Percentiles rank a stretch among this genome's conserved stretches.
Evolutionary conservation across 163 green algal species (phyloP).

Genomic region (Chlorella variabilis): DNA sequence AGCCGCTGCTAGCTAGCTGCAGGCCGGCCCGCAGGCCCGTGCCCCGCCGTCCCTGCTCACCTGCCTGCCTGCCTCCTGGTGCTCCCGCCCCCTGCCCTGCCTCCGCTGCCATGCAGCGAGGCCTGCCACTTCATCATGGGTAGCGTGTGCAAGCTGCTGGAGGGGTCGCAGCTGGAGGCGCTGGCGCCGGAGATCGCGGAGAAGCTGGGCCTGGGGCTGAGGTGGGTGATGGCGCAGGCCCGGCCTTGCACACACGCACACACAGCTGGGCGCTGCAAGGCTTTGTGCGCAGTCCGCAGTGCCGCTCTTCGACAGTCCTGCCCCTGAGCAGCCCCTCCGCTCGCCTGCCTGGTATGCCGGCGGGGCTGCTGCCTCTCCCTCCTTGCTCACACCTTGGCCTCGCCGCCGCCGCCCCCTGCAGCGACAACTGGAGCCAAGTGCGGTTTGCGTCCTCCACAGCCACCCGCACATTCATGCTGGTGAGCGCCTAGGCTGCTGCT

Average conservation of each 20-base stretch:
- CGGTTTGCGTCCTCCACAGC: slow-evolving; percentile 79
- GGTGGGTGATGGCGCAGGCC: neutral
- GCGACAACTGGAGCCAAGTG: slow-evolving; percentile 94
- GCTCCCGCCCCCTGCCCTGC: neutral
- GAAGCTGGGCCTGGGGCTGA: slow-evolving; percentile 68
- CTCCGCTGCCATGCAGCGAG: slow-evolving; percentile 6
- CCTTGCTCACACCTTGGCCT: neutral
- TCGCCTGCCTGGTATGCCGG: too few relatives aligned
- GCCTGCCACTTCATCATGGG: slow-evolving; percentile 61
- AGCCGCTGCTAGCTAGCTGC: too few relatives aligned
- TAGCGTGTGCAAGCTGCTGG: slow-evolving; percentile 61
- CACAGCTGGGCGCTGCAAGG: too few relatives aligned
- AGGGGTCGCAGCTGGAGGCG: slow-evolving; percentile 37
- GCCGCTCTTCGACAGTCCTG: too few relatives aligned
- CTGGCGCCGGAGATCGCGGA: slow-evolving; percentile 51
- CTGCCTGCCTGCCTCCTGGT: neutral
- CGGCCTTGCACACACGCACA: too few relatives aligned
- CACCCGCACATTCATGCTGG: slow-evolving; percentile 74
- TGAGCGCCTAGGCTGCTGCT: neutral
- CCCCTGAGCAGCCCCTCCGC: too few relatives aligned
- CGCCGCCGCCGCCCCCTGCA: slow-evolving; percentile 1
- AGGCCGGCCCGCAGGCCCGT: too few relatives aligned
- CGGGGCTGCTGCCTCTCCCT: neutral
- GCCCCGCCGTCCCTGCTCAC: too few relatives aligned
- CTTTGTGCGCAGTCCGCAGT: too few relatives aligned